Evolutionary conservation across 345 rosid species (phyloP), one percentile per base, ranked within the genome.

Genomic region (Syzygium grande): DNA sequence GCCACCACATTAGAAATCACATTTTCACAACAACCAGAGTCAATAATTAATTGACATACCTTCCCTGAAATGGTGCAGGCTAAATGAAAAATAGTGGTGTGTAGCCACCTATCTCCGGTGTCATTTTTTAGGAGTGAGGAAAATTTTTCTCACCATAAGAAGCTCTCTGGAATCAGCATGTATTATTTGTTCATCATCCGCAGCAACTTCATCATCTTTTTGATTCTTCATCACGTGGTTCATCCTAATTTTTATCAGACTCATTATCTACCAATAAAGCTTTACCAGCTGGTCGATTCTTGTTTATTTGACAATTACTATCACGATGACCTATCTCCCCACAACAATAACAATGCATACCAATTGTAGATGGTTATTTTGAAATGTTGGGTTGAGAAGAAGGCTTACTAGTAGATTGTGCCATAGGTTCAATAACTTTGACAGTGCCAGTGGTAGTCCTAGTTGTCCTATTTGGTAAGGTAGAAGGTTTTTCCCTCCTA

Each of bases 261-360:
- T 63, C 38, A 63, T 14, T 61, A 27, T 61, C 34, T 16, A 61
- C 19, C 9, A 61, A 61, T 17, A 61, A 61, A n/a, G 4, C 73
- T 3, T 61, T 61, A 61, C 2, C 0, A 6, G 9, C 9, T 61
- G 0, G 19, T 6, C 0, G 1, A n/a, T n/a, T n/a, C 2, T 61
- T n/a, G 6, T 61, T 61, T 7, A 15, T 6, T 61, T 0, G 17
- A 61, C 34, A 61, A 61, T n/a, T 61, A 13, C 38, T n/a, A 61
- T 9, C 34, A 61, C 16, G 19, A 13, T 61, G 73, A n/a, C 9
- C 73, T 27, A 61, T 52, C 55, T 52, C 55, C 21, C 55, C 55
- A 53, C 19, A 63, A 63, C 19, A 63, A 14, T 29, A 63, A n/a
- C 15, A 63, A 63, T 3, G 10, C 6, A n/a, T n/a, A 63, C 1